Percentiles rank a stretch among this genome's conserved stretches.
Evolutionary conservation across 805 yeast species (phyloP).

Genomic region (Yarrowia keelungensis): DNA sequence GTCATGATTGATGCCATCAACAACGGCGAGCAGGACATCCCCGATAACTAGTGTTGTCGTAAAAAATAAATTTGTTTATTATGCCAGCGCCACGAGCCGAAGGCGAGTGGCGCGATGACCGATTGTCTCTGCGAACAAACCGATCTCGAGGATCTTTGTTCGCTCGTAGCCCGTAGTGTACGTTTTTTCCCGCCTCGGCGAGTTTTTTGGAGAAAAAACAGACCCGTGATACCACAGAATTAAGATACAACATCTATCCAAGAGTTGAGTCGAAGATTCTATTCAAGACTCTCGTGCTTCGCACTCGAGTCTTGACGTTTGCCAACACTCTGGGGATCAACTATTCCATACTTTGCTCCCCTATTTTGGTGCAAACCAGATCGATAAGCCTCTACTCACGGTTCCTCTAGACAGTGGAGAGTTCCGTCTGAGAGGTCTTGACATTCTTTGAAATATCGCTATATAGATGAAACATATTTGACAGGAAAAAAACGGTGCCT

Average conservation of each 20-base stretch:
- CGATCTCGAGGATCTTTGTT: too few relatives aligned
- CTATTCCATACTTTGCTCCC: constrained; percentile 68
- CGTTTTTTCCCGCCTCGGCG: neutral
- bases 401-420: constrained; percentile 31
- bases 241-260: too few relatives aligned
- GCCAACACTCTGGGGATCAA: constrained; percentile 94
- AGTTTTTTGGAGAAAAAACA: constrained; percentile 8
- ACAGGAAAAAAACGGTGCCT: neutral
- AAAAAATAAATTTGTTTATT: constrained; percentile 39
- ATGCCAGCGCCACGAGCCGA: neutral
- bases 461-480: neutral
- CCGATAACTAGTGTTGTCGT: constrained; percentile 47
- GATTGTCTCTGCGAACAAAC: too few relatives aligned
- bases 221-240: neutral
- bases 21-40: constrained; percentile 92
- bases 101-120: too few relatives aligned
- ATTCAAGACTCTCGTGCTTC: too few relatives aligned
- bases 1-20: constrained; percentile 98
- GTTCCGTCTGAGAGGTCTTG: constrained; percentile 37
- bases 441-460: constrained; percentile 3
- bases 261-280: too few relatives aligned
- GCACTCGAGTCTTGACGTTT: constrained; percentile 55
- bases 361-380: constrained; percentile 94
- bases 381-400: constrained; percentile 44
- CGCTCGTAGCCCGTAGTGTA: neutral